Evolutionary conservation across 2,329 filamentous ascomycete species (phyloP).

Genomic region (Cladorrhinum sp.): DNA sequence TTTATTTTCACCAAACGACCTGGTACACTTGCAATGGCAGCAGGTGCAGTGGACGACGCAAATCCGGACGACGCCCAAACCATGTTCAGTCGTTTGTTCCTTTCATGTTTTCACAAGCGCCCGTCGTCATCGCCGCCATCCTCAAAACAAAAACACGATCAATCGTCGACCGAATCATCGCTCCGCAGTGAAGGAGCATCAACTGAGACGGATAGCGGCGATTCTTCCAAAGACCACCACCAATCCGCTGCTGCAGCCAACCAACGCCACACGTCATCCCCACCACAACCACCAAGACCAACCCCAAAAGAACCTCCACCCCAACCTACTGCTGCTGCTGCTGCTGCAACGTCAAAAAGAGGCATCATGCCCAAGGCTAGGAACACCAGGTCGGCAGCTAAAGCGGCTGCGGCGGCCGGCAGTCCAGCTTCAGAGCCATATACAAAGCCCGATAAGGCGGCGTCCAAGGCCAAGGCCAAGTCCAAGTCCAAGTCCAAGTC

Average conservation of each 20-base stretch:
- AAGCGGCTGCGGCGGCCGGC: background rate
- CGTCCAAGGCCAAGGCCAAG: constrained; percentile 3
- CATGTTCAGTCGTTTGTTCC: constrained; percentile 24
- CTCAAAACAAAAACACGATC: constrained; percentile 3
- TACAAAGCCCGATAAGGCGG: background rate
- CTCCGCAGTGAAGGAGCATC: constrained; percentile 16
- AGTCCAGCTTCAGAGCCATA: background rate
- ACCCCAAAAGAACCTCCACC: background rate
- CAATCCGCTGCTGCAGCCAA: background rate
- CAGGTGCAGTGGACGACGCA: background rate
- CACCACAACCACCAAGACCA: constrained; percentile 6
- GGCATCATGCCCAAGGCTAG: constrained; percentile 16
- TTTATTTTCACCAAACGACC: too few relatives aligned
- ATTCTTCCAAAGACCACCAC: constrained; percentile 7
- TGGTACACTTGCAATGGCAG: too few relatives aligned
- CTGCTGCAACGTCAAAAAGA: background rate
- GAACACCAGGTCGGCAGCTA: background rate
- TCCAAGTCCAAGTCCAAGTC: constrained; percentile 18
- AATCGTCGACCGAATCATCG: background rate
- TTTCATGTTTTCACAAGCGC: constrained; percentile 25
- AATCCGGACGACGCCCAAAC: background rate
- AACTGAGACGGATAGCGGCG: constrained; percentile 25
- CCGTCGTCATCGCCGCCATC: constrained; percentile 9
- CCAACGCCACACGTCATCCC: background rate
- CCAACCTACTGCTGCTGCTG: background rate